phyloP scores from a whole-genome alignment of 2,329 filamentous ascomycete species.

The Blumeria graminis region DNA sequence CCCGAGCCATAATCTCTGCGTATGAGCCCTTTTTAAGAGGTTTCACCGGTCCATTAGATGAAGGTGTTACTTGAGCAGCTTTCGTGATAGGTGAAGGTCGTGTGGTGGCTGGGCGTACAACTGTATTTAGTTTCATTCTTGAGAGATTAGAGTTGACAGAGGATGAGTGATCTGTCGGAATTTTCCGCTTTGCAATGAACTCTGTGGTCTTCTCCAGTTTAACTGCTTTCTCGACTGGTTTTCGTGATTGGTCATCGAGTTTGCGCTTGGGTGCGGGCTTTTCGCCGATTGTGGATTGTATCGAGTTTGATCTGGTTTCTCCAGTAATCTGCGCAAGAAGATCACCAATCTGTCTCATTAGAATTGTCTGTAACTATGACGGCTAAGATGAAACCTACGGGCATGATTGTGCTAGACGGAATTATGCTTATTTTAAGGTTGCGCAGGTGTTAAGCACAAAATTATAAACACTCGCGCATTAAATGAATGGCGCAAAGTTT shows the following conservation, averaged over 20 bases:
- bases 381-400: constrained; percentile 7
- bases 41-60: constrained; percentile 4
- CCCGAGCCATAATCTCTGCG: constrained; percentile 49
- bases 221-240: constrained; percentile 19
- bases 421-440: too few species aligned
- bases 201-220: too few species aligned
- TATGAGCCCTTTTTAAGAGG: constrained; percentile 50
- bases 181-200: constrained; percentile 4
- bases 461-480: too few species aligned
- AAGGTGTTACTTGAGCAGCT: constrained; percentile 11
- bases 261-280: constrained; percentile 27
- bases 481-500: too few species aligned
- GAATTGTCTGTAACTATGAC: constrained; percentile 3
- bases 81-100: constrained; percentile 3
- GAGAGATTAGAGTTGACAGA: constrained; percentile 7
- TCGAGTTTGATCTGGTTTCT: constrained; percentile 18
- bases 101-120: neutral
- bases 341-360: constrained; percentile 24
- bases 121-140: constrained; percentile 7
- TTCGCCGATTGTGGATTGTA: constrained; percentile 7
- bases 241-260: constrained; percentile 25
- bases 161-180: constrained; percentile 5
- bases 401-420: constrained; percentile 6
- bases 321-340: constrained; percentile 38
- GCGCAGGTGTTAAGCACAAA: too few species aligned